Evolutionary conservation across 179 eudicot genomes (phyloP), one percentile per base, ranked within the genome.

Genomic region (Silene noctiflora): DNA sequence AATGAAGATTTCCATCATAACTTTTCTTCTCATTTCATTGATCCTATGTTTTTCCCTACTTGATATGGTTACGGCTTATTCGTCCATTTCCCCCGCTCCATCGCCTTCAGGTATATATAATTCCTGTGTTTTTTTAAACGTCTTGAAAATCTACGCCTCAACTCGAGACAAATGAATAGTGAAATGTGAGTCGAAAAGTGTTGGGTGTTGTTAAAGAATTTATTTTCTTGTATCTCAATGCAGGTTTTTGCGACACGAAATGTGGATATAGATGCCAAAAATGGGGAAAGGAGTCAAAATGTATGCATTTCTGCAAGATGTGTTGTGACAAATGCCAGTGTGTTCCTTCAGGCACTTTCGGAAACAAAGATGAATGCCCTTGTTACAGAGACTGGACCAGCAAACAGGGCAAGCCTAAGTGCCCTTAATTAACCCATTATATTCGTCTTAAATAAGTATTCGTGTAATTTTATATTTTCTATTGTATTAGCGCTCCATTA

Each of bases 361-460:
- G 85, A 0, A 73, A 82, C 12, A 35, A 42, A 58, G 74, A 82
- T 20, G 77, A 82, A 10, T 82, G 85, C 77, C 85, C 82, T 75
- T 82, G 85, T 29, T 82, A 79, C 7, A 48, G 85, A 8, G 85
- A 82, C 75, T 75, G 75, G 85, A 75, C 59, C 16, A 67, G 79
- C 75, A 76, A 79, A 7, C 80, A 79, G 56, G 85, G 85, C 71
- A 75, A 81, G 61, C 85, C 85, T 63, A 82, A 82, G 72, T 82
- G 85, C 75, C 85, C 85, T 75, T 81, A 80, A 55, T 69, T 21
- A 20, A 31, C 22, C 3, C 8, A 42, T 42, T 42, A 42, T 42
- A 10, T 6, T 13, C 48, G 12, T 42, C 12, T 42, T 42, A 42
- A 42, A 42, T 42, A 42, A 42, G 13, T 9, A 42, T 42, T 42